Evolutionary conservation across 306 rosid species (phyloP).

Genomic region (Casuarina glauca): DNA sequence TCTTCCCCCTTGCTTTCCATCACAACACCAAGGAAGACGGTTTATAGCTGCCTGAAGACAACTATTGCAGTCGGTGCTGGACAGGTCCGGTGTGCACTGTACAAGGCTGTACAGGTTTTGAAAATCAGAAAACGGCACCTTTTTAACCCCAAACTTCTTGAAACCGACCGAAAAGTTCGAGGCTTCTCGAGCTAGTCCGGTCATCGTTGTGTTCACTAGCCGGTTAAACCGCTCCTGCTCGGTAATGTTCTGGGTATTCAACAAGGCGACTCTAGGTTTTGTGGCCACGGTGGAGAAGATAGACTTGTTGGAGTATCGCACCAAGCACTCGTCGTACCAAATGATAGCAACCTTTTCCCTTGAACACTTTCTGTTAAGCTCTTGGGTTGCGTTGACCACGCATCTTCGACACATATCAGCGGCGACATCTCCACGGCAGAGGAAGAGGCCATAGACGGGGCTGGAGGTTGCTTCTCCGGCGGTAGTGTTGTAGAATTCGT

Average conservation of each 20-base stretch:
- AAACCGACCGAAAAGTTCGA: not conserved
- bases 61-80: no score
- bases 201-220: not conserved
- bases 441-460: constrained; percentile 2
- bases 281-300: no score
- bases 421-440: constrained; percentile 7
- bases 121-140: not conserved
- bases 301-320: no score
- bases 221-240: not conserved
- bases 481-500: constrained; percentile 9
- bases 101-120: not conserved
- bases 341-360: no score
- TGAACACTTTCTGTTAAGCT: no score
- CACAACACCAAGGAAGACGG: not conserved
- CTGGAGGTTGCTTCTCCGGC: not conserved
- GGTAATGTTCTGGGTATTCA: not conserved
- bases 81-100: no score
- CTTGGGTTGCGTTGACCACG: no score
- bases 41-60: not conserved
- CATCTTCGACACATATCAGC: not conserved
- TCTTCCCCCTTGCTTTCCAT: constrained; percentile 16
- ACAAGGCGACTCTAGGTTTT: no score
- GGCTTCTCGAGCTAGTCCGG: not conserved
- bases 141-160: constrained; percentile 8
- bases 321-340: no score